These are phyloP conservation scores for Diaporthe sp. DNA, from an alignment of 2,329 filamentous ascomycete genomes.

Conservation along the genomic window DNA sequence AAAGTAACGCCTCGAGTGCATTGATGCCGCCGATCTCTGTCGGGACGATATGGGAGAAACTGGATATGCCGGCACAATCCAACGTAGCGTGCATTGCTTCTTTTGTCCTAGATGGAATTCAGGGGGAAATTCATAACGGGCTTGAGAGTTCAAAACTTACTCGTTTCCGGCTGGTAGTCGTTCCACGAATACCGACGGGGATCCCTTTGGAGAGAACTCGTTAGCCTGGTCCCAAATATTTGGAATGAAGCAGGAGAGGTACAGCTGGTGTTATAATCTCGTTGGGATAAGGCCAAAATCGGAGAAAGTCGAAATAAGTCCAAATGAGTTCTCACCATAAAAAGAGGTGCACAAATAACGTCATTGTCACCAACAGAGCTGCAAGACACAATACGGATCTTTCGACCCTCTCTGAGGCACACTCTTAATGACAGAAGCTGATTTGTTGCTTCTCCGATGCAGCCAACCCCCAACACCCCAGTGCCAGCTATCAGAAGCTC, in stretches of 20 bases:
- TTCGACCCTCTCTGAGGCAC: neutral
- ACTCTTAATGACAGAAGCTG: neutral
- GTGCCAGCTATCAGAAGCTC: constrained; percentile 11
- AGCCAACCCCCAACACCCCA: constrained; percentile 15
- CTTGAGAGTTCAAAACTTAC: neutral
- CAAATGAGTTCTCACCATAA: neutral
- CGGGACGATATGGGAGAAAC: constrained; percentile 20
- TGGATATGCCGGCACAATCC: neutral
- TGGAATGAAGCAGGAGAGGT: neutral
- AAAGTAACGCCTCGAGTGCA: constrained; percentile 1
- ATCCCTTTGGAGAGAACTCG: neutral
- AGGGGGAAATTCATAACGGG: rapidly evolving
- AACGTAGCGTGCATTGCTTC: constrained; percentile 5
- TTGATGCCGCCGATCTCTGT: constrained; percentile 26
- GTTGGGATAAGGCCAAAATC: too few relatives aligned
- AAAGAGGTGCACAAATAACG: constrained; percentile 1
- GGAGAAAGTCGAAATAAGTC: neutral
- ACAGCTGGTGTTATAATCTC: too few relatives aligned
- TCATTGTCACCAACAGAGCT: neutral
- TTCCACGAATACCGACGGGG: constrained; percentile 7
- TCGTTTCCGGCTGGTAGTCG: neutral
- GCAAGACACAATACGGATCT: neutral
- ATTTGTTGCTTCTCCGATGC: neutral
- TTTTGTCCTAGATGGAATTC: neutral
- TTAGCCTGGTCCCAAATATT: neutral